phyloP scores from a whole-genome alignment of 495 filamentous ascomycete species.

The Paragyromitra xinjiangensis region DNA sequence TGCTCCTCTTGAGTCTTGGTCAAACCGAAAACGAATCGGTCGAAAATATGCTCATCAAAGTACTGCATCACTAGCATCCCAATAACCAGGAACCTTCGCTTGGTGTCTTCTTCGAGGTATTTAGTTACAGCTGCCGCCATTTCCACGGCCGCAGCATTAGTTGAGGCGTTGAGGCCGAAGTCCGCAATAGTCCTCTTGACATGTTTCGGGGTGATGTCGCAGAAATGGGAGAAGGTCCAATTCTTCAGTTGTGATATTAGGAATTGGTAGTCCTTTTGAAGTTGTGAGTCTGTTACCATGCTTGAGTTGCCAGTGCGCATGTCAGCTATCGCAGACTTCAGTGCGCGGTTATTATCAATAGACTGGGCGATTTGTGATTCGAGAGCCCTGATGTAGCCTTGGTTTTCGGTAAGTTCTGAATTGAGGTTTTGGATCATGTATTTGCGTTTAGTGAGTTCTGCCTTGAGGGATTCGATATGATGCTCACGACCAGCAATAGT shows the following conservation, averaged over 20 bases:
- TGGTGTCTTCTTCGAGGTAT: not conserved
- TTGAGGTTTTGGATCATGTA: not conserved
- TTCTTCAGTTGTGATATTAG: conserved; percentile 28
- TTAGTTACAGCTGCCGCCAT: not conserved
- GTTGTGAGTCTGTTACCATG: conserved; percentile 23
- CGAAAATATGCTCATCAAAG: conserved; percentile 9
- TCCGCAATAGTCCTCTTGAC: not conserved
- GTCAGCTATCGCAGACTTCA: conserved; percentile 31
- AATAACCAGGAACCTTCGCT: conserved; percentile 30
- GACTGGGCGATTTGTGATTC: conserved; percentile 8
- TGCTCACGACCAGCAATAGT: too few species aligned
- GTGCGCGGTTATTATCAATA: conserved; percentile 1
- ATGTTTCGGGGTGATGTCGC: conserved; percentile 2
- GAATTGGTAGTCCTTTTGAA: conserved; percentile 28
- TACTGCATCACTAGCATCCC: conserved; percentile 31
- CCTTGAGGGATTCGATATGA: not conserved
- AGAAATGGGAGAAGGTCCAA: conserved; percentile 31
- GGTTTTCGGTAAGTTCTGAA: not conserved
- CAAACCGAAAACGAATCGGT: conserved; percentile 26
- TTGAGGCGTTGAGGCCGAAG: not conserved
- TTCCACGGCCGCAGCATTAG: not conserved
- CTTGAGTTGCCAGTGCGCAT: conserved; percentile 15
- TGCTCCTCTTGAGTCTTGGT: not conserved
- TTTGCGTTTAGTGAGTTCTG: not conserved
- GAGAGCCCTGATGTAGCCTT: conserved; percentile 4